These are phyloP conservation scores for Penicillium longicatenatum DNA, from an alignment of 495 filamentous ascomycete species.

Conservation along the genomic window DNA sequence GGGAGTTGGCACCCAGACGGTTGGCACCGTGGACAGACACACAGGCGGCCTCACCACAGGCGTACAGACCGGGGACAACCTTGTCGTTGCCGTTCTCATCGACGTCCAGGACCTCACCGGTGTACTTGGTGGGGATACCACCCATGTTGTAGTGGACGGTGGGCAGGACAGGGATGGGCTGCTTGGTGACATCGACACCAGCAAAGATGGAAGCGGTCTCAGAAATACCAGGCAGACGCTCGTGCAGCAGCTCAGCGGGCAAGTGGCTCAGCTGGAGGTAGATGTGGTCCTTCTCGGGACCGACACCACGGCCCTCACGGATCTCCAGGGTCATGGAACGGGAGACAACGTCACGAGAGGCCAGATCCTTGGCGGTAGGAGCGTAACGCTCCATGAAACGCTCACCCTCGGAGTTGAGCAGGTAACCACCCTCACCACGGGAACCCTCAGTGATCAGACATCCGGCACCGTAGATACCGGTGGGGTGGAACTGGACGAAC, in stretches of 20 bases:
- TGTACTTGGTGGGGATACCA: constrained; percentile 96
- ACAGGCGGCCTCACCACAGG: constrained; percentile 94
- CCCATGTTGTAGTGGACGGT: constrained; percentile 99
- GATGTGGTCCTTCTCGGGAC: constrained; percentile 95
- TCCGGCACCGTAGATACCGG: constrained; percentile 98
- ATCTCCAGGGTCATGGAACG: constrained; percentile 98
- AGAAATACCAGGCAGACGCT: constrained; percentile 96
- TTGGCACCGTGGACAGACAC: constrained; percentile 98
- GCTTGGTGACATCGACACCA: constrained; percentile 93
- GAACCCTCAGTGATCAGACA: constrained; percentile 98
- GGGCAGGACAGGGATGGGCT: constrained; percentile 94
- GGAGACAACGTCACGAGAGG: constrained; percentile 89
- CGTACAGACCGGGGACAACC: constrained; percentile 92
- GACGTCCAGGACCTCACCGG: constrained; percentile 87
- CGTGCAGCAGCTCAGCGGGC: constrained; percentile 84
- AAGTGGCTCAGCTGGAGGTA: constrained; percentile 96
- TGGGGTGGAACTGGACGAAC: constrained; percentile 99
- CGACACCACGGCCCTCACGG: constrained; percentile 93
- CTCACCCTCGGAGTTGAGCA: constrained; percentile 95
- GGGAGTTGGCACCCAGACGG: constrained; percentile 95
- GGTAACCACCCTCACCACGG: constrained; percentile 96
- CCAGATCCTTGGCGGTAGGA: constrained; percentile 95
- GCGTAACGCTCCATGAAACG: constrained; percentile 99
- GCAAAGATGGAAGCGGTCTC: constrained; percentile 97
- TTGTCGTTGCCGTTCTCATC: constrained; percentile 83